phyloP scores from a whole-genome alignment of 331 rosid species.

The Rosa hybrid region DNA sequence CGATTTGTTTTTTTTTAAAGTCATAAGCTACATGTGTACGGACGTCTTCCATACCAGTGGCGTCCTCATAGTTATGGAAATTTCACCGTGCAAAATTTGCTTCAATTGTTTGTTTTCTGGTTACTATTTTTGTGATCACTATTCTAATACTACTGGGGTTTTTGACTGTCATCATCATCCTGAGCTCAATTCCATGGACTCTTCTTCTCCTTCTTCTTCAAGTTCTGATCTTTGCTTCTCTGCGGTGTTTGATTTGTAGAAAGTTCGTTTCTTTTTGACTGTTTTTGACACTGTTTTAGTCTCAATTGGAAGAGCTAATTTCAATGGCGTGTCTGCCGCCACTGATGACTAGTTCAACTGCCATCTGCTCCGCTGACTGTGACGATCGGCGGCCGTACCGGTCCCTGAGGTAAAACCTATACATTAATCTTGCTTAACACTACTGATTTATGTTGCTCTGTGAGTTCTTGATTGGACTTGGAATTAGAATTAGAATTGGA shows the following conservation, averaged over 20 bases:
- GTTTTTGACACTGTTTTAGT: not conserved
- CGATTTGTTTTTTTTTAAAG: not conserved
- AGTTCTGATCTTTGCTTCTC: not conserved
- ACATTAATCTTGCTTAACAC: not conserved
- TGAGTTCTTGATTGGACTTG: not conserved
- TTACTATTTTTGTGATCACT: not conserved
- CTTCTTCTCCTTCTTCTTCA: not conserved
- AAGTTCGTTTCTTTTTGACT: not conserved
- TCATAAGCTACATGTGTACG: not conserved
- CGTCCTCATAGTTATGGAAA: not conserved
- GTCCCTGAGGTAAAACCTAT: not conserved
- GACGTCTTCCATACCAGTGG: not conserved
- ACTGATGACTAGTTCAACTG: not conserved
- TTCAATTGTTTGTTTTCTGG: not conserved
- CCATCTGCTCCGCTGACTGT: not conserved
- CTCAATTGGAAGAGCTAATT: not conserved
- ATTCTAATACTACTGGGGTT: not conserved
- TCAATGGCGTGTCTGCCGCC: conserved; percentile 10
- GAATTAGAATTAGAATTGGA: not conserved
- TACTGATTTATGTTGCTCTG: not conserved
- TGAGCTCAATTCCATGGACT: not conserved
- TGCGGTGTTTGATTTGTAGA: not conserved
- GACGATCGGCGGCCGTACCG: not conserved
- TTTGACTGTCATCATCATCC: not conserved
- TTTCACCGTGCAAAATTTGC: not conserved